Base-by-base conservation (phyloP, 2,329 filamentous ascomycete species). In the Zasmidium citrigriseum region DNA sequence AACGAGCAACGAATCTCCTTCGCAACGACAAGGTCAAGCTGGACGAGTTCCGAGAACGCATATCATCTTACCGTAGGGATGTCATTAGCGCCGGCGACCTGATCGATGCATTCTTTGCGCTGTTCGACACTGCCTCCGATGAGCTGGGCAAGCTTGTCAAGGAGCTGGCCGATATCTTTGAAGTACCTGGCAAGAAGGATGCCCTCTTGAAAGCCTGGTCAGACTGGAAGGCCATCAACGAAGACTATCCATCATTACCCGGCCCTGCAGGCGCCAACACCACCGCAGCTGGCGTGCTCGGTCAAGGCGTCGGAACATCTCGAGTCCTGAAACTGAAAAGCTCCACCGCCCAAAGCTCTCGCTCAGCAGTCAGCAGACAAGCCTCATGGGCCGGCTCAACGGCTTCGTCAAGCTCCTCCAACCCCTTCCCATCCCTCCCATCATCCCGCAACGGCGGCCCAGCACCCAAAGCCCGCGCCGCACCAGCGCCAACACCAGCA, bases 161-260 rank as follows among this genome's bases (percentile, higher is more conserved):
- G 61, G 95, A 99, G 72, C 84, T 97, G 2, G 90, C 93, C 4
- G 93, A 98, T 53, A 86, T 99, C 11, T 98, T 95, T 67, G 93
- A 99, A 67, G 89, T 96, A 66, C 83, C 88, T 51, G 72, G 75
- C 18, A 96, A 96, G 72, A 86, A 86, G 1, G 87, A 89, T 53
- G 82, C 80, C 0, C 78, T 99, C 2, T 84, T 92, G 23, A 89
- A 89, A 68, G 91, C 93, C 1, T 97, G 93, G 92, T 91, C 91
- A 67, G 90, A 96, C 75, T 97, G 93, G 91, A 90, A 91, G 48
- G 92, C 92, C 38, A 95, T 96, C 76, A 96, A 96, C 65, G 93
- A 97, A 75, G 93, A 97, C 72, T 98, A 97, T 67, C 93, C 93
- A 0, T 91, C 90, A 1, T 80, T 98, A 0, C 93, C 93, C 1